Base-by-base conservation (phyloP, 345 rosid species). In the Eucalyptus tenuipes region DNA sequence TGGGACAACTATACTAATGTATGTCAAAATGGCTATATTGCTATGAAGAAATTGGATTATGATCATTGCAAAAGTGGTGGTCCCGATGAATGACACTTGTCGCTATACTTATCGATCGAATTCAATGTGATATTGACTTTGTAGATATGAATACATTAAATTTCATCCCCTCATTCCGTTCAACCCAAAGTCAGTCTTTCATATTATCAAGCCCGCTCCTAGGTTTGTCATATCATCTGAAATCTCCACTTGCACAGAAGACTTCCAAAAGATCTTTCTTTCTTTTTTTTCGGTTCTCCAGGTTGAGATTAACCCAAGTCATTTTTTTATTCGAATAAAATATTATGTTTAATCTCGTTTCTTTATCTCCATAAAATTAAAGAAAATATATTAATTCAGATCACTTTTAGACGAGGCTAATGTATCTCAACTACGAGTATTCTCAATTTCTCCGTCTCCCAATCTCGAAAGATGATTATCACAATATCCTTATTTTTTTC, bases 401-500 rank as follows among this genome's bases (percentile, higher is more conserved):
- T 3, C 66, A 59, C 55, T 7, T 50, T 50, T 50, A 50, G 22
- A 22, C 1, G 5, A 55, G 59, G 5, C 0, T 4, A 53, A 53
- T 53, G 59, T 9, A 53, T 20, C 59, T 55, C 10, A 22, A 20
- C 18, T 22, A 20, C 5, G 2, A 2, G 13, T 55, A 55, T 55
- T 55, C 29, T 55, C 1, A 55, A 55, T 55, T 55, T 55, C 61
- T 55, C 6, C 6, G 0, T 55, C 3, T 24, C 3, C 61, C 3
- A 0, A 55, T 24, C 6, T 55, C 6, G 13, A 55, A 24, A 55
- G 29, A 55, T 22, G 29, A 55, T 24, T 24, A 55, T 55, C 61
- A 8, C 0, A 1, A 2, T 4, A 10, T 55, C 6, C 13, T 59
- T 57, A 57, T 25, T 25, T 57, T 57, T 25, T 9, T 4, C 29